A percentile compares a stretch with the other conserved stretches of the same genome.
Evolutionary conservation across 192 early-diverging fungal genomes (phyloP).

Genomic region (Pilaira anomala): DNA sequence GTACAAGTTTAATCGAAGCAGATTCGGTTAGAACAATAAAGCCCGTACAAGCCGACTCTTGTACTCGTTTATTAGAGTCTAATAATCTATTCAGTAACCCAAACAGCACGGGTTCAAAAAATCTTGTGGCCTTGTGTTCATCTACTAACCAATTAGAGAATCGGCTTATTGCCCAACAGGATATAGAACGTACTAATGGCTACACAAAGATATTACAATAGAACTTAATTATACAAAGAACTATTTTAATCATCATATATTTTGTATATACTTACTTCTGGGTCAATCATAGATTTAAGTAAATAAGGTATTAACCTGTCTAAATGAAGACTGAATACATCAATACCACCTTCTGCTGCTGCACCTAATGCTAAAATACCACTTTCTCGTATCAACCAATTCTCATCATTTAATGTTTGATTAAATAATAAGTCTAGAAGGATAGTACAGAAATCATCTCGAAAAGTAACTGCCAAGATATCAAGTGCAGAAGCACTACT

Average conservation of each 20-base stretch:
- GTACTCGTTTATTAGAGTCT: conserved; percentile 95
- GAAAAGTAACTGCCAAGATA: conserved; percentile 80
- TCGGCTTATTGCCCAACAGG: conserved; percentile 96
- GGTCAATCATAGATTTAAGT: not conserved
- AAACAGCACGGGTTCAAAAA: conserved; percentile 83
- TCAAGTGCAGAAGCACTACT: conserved; percentile 94
- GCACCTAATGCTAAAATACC: conserved; percentile 96
- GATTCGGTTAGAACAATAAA: conserved; percentile 96
- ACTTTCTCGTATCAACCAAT: conserved; percentile 90
- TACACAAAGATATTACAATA: conserved; percentile 5
- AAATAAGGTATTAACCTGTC: not conserved
- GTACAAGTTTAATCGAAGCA: conserved; percentile 69
- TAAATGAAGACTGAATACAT: not conserved
- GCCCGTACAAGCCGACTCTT: conserved; percentile 92
- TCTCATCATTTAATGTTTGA: conserved; percentile 68
- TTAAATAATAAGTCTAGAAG: conserved; percentile 78
- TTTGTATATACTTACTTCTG: not conserved
- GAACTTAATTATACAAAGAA: not conserved
- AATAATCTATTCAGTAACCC: conserved; percentile 71
- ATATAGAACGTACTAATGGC: conserved; percentile 50
- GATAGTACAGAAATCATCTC: conserved; percentile 73
- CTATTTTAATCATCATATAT: too few species aligned
- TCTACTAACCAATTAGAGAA: conserved; percentile 49
- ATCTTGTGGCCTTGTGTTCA: conserved; percentile 33
- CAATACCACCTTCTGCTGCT: conserved; percentile 75